Percentiles rank a stretch among this genome's conserved stretches.
These are phyloP conservation scores for Chenopodium suecicum DNA, from an alignment of 148 eudicot species.

Conservation along the genomic window DNA sequence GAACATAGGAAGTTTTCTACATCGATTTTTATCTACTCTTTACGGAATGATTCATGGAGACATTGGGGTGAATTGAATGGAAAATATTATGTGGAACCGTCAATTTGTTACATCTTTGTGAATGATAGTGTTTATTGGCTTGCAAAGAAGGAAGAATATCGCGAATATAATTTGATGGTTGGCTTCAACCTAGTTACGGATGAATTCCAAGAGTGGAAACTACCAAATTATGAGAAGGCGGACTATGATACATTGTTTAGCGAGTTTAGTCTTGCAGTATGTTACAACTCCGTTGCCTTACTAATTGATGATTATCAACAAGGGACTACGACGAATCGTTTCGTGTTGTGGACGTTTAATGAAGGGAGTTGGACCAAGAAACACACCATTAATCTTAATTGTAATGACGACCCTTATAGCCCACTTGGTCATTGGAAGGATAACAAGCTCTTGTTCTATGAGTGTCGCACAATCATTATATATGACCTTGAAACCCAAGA, in stretches of 20 bases:
- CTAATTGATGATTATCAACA: background rate
- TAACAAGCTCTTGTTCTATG: no score
- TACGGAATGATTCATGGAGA: conserved; percentile 22
- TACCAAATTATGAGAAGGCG: background rate
- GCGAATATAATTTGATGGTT: background rate
- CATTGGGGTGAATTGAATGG: conserved; percentile 12
- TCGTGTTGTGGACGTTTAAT: conserved; percentile 6
- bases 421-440: no score
- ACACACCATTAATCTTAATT: no score
- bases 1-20: background rate
- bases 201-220: background rate
- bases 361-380: conserved; percentile 11
- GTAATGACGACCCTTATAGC: no score
- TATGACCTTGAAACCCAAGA: no score
- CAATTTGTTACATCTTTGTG: background rate
- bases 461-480: no score
- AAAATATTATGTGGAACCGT: background rate
- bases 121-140: conserved; percentile 23
- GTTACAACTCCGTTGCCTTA: conserved; percentile 10
- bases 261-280: background rate
- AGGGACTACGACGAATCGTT: background rate
- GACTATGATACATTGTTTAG: no score
- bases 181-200: conserved; percentile 10
- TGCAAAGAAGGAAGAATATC: background rate
- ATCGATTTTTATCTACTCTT: conserved; percentile 16